Conservation (phyloP, 1,139 yeast species). For the Geotrichum siamense region DNA sequence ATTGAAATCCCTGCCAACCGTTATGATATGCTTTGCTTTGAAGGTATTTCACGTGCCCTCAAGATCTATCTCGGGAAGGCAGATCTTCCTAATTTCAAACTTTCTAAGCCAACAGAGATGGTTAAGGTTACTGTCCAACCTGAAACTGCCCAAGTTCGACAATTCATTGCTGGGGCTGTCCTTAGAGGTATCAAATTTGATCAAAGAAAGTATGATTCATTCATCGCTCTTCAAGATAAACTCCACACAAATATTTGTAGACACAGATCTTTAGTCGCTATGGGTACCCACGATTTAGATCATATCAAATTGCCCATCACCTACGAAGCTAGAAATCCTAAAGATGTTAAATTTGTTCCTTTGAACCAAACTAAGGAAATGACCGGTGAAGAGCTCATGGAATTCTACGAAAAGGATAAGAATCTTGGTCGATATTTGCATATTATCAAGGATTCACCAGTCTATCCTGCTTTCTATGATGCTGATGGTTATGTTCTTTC, state of each 20-base stretch:
- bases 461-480: constrained; percentile 85
- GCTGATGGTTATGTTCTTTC: constrained; percentile 74
- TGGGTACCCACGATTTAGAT: constrained; percentile 95
- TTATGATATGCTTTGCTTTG: constrained; percentile 95
- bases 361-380: constrained; percentile 74
- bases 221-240: constrained; percentile 93
- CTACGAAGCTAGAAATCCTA: constrained; percentile 78
- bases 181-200: constrained; percentile 76
- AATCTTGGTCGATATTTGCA: constrained; percentile 83
- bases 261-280: constrained; percentile 93
- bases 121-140: constrained; percentile 64
- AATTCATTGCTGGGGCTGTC: constrained; percentile 90
- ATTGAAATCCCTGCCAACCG: constrained; percentile 97
- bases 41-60: constrained; percentile 93
- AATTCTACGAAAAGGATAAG: constrained; percentile 84
- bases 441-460: constrained; percentile 82
- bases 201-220: constrained; percentile 82
- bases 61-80: constrained; percentile 77
- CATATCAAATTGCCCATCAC: constrained; percentile 67
- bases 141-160: constrained; percentile 69
- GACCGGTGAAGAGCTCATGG: constrained; percentile 76
- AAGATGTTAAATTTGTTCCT: constrained; percentile 72
- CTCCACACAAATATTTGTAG: constrained; percentile 93
- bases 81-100: constrained; percentile 57
- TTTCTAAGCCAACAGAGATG: constrained; percentile 43